Percentiles rank a stretch among this genome's conserved stretches.
These are phyloP conservation scores for Prunus mira DNA, from an alignment of 306 rosid species.

Conservation along the genomic window DNA sequence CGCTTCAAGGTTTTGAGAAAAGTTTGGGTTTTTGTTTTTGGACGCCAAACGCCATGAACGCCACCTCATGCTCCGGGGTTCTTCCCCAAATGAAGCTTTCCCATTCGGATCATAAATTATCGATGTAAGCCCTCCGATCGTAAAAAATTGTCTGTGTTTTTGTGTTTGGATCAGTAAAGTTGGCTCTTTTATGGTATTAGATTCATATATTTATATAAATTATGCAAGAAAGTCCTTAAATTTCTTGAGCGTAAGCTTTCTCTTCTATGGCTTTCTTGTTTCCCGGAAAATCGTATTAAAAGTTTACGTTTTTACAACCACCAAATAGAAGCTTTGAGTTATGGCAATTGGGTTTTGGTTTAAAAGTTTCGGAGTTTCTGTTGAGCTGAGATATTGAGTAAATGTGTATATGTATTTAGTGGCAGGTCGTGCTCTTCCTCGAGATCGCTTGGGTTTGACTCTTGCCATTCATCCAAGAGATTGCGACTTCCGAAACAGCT, in stretches of 20 bases:
- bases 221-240: neutral
- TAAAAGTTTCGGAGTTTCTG: neutral
- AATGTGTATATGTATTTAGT: slow-evolving; percentile 2
- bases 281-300: neutral
- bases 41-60: slow-evolving; percentile 33
- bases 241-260: neutral
- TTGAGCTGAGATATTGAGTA: neutral
- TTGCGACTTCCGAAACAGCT: slow-evolving; percentile 30
- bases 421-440: slow-evolving; percentile 45
- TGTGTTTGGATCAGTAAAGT: neutral
- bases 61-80: slow-evolving; percentile 33
- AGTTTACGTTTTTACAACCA: neutral
- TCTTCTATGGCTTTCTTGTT: neutral
- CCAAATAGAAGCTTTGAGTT: neutral
- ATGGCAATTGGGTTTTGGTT: neutral
- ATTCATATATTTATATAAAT: neutral
- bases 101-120: slow-evolving; percentile 28
- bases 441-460: slow-evolving; percentile 19
- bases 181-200: neutral
- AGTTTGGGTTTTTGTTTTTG: slow-evolving; percentile 1
- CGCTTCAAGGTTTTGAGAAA: neutral
- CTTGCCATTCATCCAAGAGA: slow-evolving; percentile 25
- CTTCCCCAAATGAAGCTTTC: slow-evolving; percentile 19
- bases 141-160: neutral
- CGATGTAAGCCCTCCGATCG: slow-evolving; percentile 39